phyloP scores from a whole-genome alignment of 306 rosid species.

The Hippophae tibetana region DNA sequence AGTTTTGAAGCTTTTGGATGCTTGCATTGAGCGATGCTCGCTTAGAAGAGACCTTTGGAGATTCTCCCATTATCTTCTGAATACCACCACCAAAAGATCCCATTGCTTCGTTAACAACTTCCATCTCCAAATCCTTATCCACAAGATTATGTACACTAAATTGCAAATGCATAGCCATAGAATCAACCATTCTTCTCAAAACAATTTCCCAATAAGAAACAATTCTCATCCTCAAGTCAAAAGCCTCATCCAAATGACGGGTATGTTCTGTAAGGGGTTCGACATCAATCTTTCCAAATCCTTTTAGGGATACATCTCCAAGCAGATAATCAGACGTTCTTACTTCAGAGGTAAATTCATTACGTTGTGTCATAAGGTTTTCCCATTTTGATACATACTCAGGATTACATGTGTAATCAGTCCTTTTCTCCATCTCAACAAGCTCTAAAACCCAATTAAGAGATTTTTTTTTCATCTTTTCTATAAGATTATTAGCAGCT shows the following conservation, averaged over 20 bases:
- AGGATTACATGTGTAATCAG: too few species aligned
- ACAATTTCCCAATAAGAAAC: slow-evolving; percentile 14
- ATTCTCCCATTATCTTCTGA: slow-evolving; percentile 15
- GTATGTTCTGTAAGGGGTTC: neutral
- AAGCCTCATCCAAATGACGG: neutral
- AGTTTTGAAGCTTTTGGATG: slow-evolving; percentile 11
- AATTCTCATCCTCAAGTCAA: slow-evolving; percentile 16
- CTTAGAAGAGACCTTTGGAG: slow-evolving; percentile 12
- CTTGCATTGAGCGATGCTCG: slow-evolving; percentile 7
- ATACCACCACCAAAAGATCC: slow-evolving; percentile 7
- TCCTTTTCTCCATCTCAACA: too few species aligned
- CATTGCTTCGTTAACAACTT: slow-evolving; percentile 8
- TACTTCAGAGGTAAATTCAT: too few species aligned
- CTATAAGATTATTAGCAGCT: too few species aligned
- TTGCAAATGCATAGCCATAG: slow-evolving; percentile 19
- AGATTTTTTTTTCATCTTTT: too few species aligned
- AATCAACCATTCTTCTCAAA: slow-evolving; percentile 15
- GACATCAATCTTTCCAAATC: neutral
- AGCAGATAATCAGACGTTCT: neutral
- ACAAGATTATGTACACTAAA: slow-evolving; percentile 1
- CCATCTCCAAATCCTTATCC: slow-evolving; percentile 10
- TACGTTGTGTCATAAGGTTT: too few species aligned
- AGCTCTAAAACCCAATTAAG: too few species aligned
- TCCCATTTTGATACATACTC: too few species aligned
- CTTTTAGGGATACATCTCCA: neutral